Percentiles rank a stretch among this genome's conserved stretches.
Evolutionary conservation across 306 rosid species (phyloP).

Genomic region (Castanopsis chinensis): DNA sequence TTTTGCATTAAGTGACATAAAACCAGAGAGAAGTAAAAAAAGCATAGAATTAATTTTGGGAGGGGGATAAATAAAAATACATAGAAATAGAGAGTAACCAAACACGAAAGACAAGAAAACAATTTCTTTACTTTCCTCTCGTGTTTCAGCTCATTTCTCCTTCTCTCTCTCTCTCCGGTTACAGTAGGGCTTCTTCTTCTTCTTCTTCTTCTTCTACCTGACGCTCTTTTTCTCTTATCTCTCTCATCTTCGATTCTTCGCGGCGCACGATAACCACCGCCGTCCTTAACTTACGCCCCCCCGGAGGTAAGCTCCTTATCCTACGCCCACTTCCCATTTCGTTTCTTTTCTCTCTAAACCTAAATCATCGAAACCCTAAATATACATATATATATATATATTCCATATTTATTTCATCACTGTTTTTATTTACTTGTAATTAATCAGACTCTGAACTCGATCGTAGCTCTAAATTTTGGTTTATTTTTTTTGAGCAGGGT

Average conservation of each 20-base stretch:
- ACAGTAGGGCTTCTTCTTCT: conserved; percentile 43
- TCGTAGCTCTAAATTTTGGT: not conserved
- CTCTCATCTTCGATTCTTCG: conserved; percentile 21
- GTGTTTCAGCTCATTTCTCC: conserved; percentile 14
- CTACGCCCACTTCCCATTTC: not conserved
- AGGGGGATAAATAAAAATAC: conserved; percentile 16
- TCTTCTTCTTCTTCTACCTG: conserved; percentile 20
- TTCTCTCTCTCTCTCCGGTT: conserved; percentile 18
- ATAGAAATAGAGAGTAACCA: conserved; percentile 10
- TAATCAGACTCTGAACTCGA: conserved; percentile 9
- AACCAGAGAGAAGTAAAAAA: too few species aligned
- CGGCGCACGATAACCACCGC: conserved; percentile 41
- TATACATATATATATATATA: too few species aligned
- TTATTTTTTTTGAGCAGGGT: conserved; percentile 29
- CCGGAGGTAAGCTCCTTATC: conserved; percentile 29
- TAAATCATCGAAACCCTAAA: conserved; percentile 40
- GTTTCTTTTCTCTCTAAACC: not conserved
- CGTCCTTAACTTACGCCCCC: conserved; percentile 30
- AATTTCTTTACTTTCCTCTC: conserved; percentile 23
- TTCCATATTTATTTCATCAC: not conserved
- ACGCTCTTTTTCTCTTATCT: not conserved
- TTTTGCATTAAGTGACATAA: too few species aligned
- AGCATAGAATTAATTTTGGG: too few species aligned
- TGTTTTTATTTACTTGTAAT: not conserved
- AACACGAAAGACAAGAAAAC: conserved; percentile 20